Base-by-base conservation (phyloP, 202 grass and related monocot species). In the Zizania palustris region DNA sequence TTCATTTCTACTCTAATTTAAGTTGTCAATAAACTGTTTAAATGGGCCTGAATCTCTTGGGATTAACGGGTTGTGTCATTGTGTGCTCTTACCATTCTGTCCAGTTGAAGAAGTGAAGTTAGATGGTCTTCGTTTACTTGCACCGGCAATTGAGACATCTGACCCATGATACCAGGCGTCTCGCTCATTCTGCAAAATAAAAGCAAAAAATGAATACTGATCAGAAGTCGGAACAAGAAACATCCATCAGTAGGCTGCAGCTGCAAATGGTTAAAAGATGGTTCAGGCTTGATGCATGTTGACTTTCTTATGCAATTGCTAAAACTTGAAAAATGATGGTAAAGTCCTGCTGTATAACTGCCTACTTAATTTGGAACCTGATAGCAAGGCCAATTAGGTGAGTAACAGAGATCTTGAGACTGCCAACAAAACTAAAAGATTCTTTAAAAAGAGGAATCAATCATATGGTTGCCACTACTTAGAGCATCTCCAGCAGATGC, bases 61-160 rank as follows among this genome's bases (percentile, higher is more conserved):
- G 28, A 28, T 28, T 28, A 28, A 28, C 28, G 28, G 28, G 28
- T 28, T 28, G 28, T 28, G 28, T 28, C 28, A 28, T 40, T 16
- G 14, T 54, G 53, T 12, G 41, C 49, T 83, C 81, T 92, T 83
- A 96, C 92, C 92, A 89, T 87, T 91, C 87, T 92, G 55, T 79
- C 84, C 59, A 88, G 68, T 69, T 92, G 84, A 77, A 92, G 62
- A 85, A 92, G 84, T 22, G 82, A 85, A 78, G 67, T 85, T 53
- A 92, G 75, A 66, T 89, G 46, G 33, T 90, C 83, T 60, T 98
- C 87, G 9, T 95, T 86, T 75, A 90, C 51, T 46, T 75, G 58
- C 50, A 74, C 76, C 37, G 61, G 80, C 37, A 93, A 73, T 22
- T 87, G 73, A 77, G 88, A 68, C 86, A 97, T 92, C 53, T 78